Evolutionary conservation across 257 asterid genomes (phyloP), one percentile per base, ranked within the genome.

Genomic region (Solanum chiquidenum): DNA sequence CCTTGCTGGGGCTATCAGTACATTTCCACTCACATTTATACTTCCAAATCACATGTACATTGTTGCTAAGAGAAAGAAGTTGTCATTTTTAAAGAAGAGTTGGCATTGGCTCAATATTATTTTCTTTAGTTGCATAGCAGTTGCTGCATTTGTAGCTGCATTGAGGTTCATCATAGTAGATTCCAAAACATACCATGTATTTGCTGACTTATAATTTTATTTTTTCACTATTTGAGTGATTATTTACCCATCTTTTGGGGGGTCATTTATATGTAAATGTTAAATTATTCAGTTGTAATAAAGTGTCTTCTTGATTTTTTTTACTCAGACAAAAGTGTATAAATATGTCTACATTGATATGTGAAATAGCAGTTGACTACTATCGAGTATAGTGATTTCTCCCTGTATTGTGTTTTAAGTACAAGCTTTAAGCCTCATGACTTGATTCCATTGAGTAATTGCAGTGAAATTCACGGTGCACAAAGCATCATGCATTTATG

Each of bases 21-120:
- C 98, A 35, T 96, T 95, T 88, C 99, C 99, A 1, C 96, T 97
- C 12, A 97, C 99, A 0, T 97, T 97, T 91, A 97, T 97, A 73
- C 98, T 97, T 25, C 99, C 99, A n/a, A 95, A 97, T 94, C 99
- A 96, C 89, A 96, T 97, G 99, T 97, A 97, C 86, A 93, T 97
- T 11, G 91, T 92, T 52, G 98, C 99, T 25, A 94, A 90, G 93
- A 89, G 86, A 33, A 88, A 49, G 86, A 90, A 91, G 88, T 87
- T 97, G 38, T 89, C 82, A 20, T 52, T 92, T 6, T 46, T 92
- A 62, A 97, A 95, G 86, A 96, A 93, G 93, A 87, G 87, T 23
- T 96, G 99, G 99, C 99, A 96, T 87, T 97, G 99, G 99, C 88
- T 94, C 35, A 95, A 96, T 82, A 98, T 97, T 5, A 6, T 84